These are phyloP conservation scores for Penicillium palitans DNA, from an alignment of 2,329 filamentous ascomycete genomes.

Conservation along the genomic window DNA sequence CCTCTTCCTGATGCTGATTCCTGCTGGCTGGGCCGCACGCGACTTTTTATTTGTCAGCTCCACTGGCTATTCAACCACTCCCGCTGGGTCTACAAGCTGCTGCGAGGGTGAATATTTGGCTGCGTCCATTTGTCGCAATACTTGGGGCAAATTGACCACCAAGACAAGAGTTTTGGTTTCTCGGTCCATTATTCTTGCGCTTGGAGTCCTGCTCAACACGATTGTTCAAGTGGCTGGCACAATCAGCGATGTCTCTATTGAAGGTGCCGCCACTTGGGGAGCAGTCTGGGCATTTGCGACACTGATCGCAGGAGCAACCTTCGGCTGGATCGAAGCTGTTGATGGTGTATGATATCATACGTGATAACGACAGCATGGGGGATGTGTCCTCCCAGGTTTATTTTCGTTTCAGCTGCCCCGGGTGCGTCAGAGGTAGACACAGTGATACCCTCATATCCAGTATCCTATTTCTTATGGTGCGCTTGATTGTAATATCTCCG, in stretches of 20 bases:
- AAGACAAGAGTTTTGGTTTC: conserved; percentile 64
- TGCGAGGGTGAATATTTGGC: conserved; percentile 68
- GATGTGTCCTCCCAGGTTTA: neutral
- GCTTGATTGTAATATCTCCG: neutral
- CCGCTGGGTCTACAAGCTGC: conserved; percentile 60
- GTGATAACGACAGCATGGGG: neutral
- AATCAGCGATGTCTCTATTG: conserved; percentile 67
- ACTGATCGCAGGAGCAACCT: conserved; percentile 32
- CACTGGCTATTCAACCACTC: conserved; percentile 45
- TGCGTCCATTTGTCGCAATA: conserved; percentile 60
- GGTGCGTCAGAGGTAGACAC: neutral
- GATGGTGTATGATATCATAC: conserved; percentile 33
- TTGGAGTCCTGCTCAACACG: conserved; percentile 52
- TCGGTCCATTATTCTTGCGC: conserved; percentile 58
- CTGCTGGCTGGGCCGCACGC: conserved; percentile 69
- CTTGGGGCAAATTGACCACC: conserved; percentile 62
- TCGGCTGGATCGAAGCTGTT: conserved; percentile 44
- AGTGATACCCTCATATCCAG: neutral
- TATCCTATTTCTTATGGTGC: neutral
- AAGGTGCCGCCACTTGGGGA: conserved; percentile 72
- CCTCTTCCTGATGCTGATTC: conserved; percentile 57
- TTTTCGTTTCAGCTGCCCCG: neutral
- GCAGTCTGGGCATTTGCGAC: conserved; percentile 67
- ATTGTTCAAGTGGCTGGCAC: conserved; percentile 66
- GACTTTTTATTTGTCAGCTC: conserved; percentile 70